These are phyloP conservation scores for Aspergillus steynii DNA, from an alignment of 495 filamentous ascomycete genomes.

Conservation along the genomic window DNA sequence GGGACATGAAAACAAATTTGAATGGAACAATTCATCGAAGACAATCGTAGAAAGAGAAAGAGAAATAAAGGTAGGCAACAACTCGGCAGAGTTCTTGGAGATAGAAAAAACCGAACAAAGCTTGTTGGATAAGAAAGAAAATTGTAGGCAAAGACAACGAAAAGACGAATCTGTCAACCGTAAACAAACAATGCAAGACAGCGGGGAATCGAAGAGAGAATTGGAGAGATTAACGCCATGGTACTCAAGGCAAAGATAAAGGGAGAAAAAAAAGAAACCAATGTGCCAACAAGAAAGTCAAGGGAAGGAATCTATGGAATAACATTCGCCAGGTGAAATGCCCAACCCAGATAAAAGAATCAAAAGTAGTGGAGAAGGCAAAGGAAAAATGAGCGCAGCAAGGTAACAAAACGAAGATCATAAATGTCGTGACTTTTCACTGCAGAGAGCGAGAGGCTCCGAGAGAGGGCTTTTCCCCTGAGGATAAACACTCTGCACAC, in stretches of 20 bases:
- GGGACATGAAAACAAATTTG: not conserved
- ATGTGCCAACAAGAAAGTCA: constrained; percentile 33
- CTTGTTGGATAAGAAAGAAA: constrained; percentile 14
- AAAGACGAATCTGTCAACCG: constrained; percentile 30
- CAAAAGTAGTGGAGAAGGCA: constrained; percentile 12
- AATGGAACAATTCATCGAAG: not conserved
- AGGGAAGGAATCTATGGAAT: constrained; percentile 34
- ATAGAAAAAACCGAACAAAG: not conserved
- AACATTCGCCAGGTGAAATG: constrained; percentile 36
- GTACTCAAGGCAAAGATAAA: constrained; percentile 17
- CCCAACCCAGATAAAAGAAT: constrained; percentile 26
- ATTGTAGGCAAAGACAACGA: constrained; percentile 10
- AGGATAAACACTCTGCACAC: constrained; percentile 16
- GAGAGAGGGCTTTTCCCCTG: constrained; percentile 6
- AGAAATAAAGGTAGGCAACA: constrained; percentile 9
- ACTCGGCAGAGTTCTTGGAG: not conserved
- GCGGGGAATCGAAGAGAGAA: constrained; percentile 14
- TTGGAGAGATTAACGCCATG: constrained; percentile 29
- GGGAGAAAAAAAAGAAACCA: constrained; percentile 22
- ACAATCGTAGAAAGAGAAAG: constrained; percentile 20
- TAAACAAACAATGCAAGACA: constrained; percentile 18
- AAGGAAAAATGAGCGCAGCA: constrained; percentile 15
- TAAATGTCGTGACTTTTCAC: constrained; percentile 49
- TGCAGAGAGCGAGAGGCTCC: constrained; percentile 20
- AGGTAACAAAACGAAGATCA: constrained; percentile 31